Conservation (phyloP, 495 filamentous ascomycete species). For the Rhypophila decipiens region DNA sequence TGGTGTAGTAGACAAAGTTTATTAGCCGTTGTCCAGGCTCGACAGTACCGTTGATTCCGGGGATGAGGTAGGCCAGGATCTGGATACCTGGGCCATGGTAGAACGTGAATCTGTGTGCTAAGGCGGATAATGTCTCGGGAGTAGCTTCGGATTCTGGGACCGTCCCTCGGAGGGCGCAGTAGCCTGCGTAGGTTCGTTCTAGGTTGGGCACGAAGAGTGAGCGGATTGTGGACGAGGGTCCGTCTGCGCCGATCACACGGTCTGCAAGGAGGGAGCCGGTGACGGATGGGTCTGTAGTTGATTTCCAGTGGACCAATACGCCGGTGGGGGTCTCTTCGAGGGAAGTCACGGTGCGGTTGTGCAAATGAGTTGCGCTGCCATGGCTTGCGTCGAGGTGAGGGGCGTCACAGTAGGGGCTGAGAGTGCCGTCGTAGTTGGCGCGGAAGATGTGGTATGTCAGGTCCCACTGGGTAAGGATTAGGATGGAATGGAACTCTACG, state of each 20-base stretch:
- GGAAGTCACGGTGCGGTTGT: conserved; percentile 41
- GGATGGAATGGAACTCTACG: too few species aligned
- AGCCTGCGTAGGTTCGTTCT: conserved; percentile 49
- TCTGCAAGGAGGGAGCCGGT: conserved; percentile 33
- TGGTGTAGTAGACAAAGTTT: conserved; percentile 55
- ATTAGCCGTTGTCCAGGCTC: conserved; percentile 41
- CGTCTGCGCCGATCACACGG: conserved; percentile 50
- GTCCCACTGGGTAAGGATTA: too few species aligned
- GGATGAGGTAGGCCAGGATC: conserved; percentile 49
- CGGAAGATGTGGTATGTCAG: conserved; percentile 47
- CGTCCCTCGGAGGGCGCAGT: conserved; percentile 50
- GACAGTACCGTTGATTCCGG: conserved; percentile 41
- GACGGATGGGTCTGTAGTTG: conserved; percentile 19
- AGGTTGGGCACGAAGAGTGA: conserved; percentile 38
- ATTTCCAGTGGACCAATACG: conserved; percentile 33
- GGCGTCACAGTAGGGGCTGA: conserved; percentile 39
- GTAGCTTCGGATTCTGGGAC: conserved; percentile 67
- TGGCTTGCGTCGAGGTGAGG: conserved; percentile 25
- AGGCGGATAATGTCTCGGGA: conserved; percentile 59
- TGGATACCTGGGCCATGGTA: conserved; percentile 38
- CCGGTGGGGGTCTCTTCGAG: conserved; percentile 29
- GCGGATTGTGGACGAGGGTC: conserved; percentile 47
- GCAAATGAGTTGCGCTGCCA: conserved; percentile 37
- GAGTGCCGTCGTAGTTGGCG: conserved; percentile 49
- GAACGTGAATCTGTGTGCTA: conserved; percentile 50